Evolutionary conservation across 768 basidiomycete genomes (phyloP).

Genomic region (Cystobasidium onofrii): DNA sequence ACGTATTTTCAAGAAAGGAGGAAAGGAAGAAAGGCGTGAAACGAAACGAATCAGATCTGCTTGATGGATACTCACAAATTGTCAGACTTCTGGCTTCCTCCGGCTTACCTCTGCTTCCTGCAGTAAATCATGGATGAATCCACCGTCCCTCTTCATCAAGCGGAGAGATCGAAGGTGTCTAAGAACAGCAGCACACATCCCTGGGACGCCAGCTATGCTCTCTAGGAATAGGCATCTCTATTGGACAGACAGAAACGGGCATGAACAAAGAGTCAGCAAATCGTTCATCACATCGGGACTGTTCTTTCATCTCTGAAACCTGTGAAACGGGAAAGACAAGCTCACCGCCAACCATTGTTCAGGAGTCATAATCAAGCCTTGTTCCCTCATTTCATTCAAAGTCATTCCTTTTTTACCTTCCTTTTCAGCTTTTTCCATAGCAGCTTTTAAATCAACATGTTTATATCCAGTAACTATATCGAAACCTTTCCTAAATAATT

Average conservation of each 20-base stretch:
- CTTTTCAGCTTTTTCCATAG: not conserved
- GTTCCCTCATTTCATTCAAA: conserved; percentile 62
- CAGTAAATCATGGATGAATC: conserved; percentile 63
- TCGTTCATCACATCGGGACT: too few species aligned
- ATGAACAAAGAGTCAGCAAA: too few species aligned
- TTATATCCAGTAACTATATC: conserved; percentile 81
- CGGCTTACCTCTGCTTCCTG: conserved; percentile 14
- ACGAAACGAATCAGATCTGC: not conserved
- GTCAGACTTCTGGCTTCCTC: too few species aligned
- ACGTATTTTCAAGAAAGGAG: conserved; percentile 59
- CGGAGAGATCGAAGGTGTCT: conserved; percentile 82
- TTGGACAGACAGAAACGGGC: not conserved
- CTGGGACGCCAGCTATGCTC: conserved; percentile 71
- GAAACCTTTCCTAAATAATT: conserved; percentile 57
- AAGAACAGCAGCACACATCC: conserved; percentile 48
- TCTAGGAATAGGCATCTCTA: conserved; percentile 64
- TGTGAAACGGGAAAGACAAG: conserved; percentile 1
- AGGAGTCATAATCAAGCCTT: conserved; percentile 65
- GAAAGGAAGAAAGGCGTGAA: too few species aligned
- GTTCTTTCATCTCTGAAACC: too few species aligned
- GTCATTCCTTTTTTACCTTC: conserved; percentile 33
- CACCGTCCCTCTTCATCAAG: conserved; percentile 61
- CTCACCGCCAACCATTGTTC: conserved; percentile 67
- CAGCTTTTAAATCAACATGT: conserved; percentile 35
- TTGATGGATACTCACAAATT: too few species aligned